Conservation (phyloP, 2,329 filamentous ascomycete genomes). For the Beauveria pseudobassiana region DNA sequence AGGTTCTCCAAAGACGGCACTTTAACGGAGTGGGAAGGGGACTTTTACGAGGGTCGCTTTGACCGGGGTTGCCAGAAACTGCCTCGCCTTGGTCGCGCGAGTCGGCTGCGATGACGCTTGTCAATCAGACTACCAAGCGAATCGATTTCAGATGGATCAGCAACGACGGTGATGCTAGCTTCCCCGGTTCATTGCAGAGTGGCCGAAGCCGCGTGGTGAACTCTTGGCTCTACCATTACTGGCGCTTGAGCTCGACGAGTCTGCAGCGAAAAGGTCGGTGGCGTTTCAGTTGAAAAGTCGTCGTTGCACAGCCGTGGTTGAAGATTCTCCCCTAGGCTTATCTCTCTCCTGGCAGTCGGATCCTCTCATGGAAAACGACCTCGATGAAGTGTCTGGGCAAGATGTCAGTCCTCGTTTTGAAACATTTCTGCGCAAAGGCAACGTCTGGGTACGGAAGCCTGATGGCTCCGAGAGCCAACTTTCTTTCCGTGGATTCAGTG, state of each 20-base stretch:
- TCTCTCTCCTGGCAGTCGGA: too few relatives aligned
- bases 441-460: too few relatives aligned
- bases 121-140: slow-evolving; percentile 17
- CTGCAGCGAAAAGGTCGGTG: too few relatives aligned
- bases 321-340: too few relatives aligned
- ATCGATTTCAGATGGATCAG: slow-evolving; percentile 20
- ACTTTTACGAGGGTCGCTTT: slow-evolving; percentile 10
- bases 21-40: slow-evolving; percentile 16
- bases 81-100: slow-evolving; percentile 14
- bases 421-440: too few relatives aligned
- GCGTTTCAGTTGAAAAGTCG: too few relatives aligned
- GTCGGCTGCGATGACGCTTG: slow-evolving; percentile 16
- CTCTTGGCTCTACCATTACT: slow-evolving; percentile 12
- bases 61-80: slow-evolving; percentile 15
- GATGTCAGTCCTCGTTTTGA: too few relatives aligned
- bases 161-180: slow-evolving; percentile 14
- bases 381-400: too few relatives aligned
- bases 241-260: slow-evolving; percentile 4
- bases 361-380: too few relatives aligned
- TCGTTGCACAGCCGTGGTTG: too few relatives aligned
- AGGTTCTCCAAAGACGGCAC: slow-evolving; percentile 14
- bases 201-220: not conserved
- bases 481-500: too few relatives aligned
- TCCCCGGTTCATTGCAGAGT: slow-evolving; percentile 9
- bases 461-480: too few relatives aligned